phyloP scores from a whole-genome alignment of 179 eudicot species.

The Vitellaria paradoxa region DNA sequence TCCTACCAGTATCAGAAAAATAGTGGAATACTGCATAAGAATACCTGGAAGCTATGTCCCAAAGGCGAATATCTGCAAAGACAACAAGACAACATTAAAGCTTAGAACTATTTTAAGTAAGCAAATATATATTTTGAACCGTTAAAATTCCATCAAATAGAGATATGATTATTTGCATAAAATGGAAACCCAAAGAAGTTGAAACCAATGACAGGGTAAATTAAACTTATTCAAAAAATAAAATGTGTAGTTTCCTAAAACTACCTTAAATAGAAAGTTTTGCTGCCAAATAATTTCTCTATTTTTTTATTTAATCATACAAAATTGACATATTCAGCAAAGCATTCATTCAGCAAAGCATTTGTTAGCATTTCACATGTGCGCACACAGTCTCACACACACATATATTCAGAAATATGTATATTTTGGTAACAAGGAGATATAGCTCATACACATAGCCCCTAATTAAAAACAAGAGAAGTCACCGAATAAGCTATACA shows the following conservation, averaged over 20 bases:
- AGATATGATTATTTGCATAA: background rate
- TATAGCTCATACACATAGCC: too few relatives aligned
- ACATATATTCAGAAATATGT: too few relatives aligned
- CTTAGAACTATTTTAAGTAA: background rate
- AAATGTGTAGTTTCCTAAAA: background rate
- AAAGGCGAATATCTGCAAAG: slow-evolving; percentile 82
- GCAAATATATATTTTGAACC: background rate
- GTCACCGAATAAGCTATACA: too few relatives aligned
- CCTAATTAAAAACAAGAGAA: too few relatives aligned
- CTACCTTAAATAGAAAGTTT: background rate
- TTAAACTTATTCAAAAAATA: background rate
- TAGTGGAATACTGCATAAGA: background rate
- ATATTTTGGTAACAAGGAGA: too few relatives aligned
- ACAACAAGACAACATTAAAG: slow-evolving; percentile 10
- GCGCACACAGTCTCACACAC: too few relatives aligned
- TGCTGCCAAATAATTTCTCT: background rate
- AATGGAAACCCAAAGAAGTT: background rate
- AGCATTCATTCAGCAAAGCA: background rate
- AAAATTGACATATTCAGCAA: background rate
- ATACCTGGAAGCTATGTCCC: slow-evolving; percentile 94
- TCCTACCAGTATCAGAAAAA: background rate
- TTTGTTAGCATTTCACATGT: background rate
- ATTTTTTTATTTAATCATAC: background rate
- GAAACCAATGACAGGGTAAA: background rate
- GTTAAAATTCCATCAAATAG: background rate